A percentile compares a stretch with the other conserved stretches of the same genome.
Evolutionary conservation across 2,329 filamentous ascomycete species (phyloP).

Genomic region (Paradendryphiella salina): DNA sequence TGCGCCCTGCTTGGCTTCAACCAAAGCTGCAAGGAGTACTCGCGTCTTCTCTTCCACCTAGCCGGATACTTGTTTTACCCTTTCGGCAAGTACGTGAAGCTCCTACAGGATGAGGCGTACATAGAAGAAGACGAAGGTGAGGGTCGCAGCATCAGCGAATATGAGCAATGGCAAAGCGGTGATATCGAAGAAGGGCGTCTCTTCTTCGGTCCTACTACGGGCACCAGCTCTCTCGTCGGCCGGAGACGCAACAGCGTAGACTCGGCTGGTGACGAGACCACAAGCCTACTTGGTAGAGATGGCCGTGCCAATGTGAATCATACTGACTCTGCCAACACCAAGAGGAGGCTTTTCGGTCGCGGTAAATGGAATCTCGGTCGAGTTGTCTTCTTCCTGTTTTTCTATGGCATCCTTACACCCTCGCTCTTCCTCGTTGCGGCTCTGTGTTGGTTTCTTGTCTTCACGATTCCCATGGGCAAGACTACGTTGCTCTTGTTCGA

Average conservation of each 20-base stretch:
- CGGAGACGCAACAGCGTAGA: conserved; percentile 86
- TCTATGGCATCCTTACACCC: conserved; percentile 89
- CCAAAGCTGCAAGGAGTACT: conserved; percentile 80
- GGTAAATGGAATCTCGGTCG: conserved; percentile 94
- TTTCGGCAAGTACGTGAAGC: conserved; percentile 92
- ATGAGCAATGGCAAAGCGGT: conserved; percentile 98
- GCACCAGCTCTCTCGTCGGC: conserved; percentile 75
- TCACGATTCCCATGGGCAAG: conserved; percentile 98
- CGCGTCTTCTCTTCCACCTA: conserved; percentile 79
- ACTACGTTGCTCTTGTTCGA: conserved; percentile 87
- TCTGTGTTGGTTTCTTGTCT: conserved; percentile 94
- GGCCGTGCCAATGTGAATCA: conserved; percentile 53
- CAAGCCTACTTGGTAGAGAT: conserved; percentile 78
- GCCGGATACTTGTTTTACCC: conserved; percentile 90
- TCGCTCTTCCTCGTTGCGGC: conserved; percentile 81
- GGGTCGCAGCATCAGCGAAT: conserved; percentile 95
- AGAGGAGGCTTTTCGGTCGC: conserved; percentile 88
- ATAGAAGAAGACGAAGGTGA: conserved; percentile 93
- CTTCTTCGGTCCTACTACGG: conserved; percentile 84
- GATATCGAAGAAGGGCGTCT: conserved; percentile 93
- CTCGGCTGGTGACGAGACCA: conserved; percentile 82
- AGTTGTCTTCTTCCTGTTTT: conserved; percentile 94
- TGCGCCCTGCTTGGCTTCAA: conserved; percentile 81
- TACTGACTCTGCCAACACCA: conserved; percentile 55
- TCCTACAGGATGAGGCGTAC: conserved; percentile 93